phyloP scores from a whole-genome alignment of 441 rosid species.

The Arabidopsis lyrata region DNA sequence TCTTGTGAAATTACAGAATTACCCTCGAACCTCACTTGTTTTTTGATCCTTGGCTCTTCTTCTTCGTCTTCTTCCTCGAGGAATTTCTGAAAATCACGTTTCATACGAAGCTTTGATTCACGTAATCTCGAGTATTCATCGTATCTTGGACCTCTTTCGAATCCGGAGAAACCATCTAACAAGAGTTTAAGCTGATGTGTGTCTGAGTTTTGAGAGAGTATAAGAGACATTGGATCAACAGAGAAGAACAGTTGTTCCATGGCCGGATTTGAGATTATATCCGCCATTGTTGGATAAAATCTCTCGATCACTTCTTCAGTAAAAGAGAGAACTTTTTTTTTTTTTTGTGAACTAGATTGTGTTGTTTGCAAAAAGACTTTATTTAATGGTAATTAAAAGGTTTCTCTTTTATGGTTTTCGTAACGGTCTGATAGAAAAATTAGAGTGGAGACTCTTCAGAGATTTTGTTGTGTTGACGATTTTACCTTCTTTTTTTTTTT shows the following conservation, averaged over 20 bases:
- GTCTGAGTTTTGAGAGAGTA: slow-evolving; percentile 62
- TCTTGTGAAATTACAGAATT: slow-evolving; percentile 3
- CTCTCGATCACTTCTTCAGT: background rate
- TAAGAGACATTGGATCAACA: slow-evolving; percentile 68
- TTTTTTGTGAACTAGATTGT: background rate
- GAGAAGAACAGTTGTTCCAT: slow-evolving; percentile 51
- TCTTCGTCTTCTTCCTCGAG: slow-evolving; percentile 37
- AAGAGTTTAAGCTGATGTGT: slow-evolving; percentile 57
- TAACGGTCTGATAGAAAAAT: slow-evolving; percentile 40
- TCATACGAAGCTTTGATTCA: slow-evolving; percentile 66
- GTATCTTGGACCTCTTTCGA: slow-evolving; percentile 91
- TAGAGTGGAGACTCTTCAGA: background rate
- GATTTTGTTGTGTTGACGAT: background rate
- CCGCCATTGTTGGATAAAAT: slow-evolving; percentile 48
- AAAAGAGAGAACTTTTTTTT: slow-evolving; percentile 2
- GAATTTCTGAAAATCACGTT: slow-evolving; percentile 37
- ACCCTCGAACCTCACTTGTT: slow-evolving; percentile 45
- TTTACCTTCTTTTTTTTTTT: background rate
- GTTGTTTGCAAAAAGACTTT: slow-evolving; percentile 23
- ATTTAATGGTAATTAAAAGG: slow-evolving; percentile 24
- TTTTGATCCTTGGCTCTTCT: slow-evolving; percentile 26
- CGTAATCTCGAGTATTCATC: slow-evolving; percentile 68
- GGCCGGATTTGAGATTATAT: slow-evolving; percentile 45
- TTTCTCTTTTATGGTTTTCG: slow-evolving; percentile 1
- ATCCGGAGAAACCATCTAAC: slow-evolving; percentile 48